phyloP scores from a whole-genome alignment of 2,329 filamentous ascomycete genomes.

The Cladosporium sp. region DNA sequence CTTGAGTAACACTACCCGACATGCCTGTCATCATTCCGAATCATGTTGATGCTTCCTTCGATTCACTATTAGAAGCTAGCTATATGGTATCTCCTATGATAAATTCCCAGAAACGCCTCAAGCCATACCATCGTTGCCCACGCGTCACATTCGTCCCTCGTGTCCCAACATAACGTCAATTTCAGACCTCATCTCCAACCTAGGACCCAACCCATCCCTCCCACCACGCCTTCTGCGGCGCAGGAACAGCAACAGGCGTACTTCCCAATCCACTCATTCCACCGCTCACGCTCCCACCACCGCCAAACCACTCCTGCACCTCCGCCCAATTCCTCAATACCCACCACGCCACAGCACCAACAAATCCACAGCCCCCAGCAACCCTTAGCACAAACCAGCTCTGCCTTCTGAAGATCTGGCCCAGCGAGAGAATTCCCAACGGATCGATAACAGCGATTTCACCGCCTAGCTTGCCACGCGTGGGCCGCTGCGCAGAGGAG shows the following conservation, averaged over 20 bases:
- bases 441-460: conserved; percentile 60
- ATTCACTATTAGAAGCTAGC: not conserved
- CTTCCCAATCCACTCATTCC: not conserved
- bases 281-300: conserved; percentile 11
- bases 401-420: conserved; percentile 56
- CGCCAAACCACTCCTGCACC: conserved; percentile 32
- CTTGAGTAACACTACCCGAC: not conserved
- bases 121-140: not conserved
- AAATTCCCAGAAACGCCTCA: not conserved
- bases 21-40: not conserved
- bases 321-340: conserved; percentile 37
- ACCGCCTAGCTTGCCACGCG: conserved; percentile 36
- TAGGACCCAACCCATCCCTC: conserved; percentile 3
- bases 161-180: not conserved
- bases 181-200: not conserved
- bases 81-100: not conserved
- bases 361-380: conserved; percentile 69
- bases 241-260: conserved; percentile 22
- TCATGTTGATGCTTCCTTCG: not conserved
- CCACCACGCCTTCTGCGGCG: conserved; percentile 21
- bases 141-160: not conserved
- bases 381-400: conserved; percentile 72
- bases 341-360: conserved; percentile 63
- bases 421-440: conserved; percentile 71
- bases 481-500: conserved; percentile 28